Conservation (phyloP, 192 early-diverging fungal species). For the Gamsiella multidivaricata region DNA sequence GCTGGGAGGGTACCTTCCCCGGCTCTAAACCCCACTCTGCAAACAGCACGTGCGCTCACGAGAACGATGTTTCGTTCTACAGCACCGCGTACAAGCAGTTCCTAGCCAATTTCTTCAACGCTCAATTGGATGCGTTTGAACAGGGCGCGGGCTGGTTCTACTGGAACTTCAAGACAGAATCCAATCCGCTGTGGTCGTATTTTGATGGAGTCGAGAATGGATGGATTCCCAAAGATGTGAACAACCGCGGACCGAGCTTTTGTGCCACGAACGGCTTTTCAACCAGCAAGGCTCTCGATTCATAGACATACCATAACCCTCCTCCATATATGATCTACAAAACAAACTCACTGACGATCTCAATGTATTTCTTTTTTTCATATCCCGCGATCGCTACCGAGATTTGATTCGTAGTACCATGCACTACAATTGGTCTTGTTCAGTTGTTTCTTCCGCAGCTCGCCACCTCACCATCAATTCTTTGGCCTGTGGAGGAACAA, state of each 20-base stretch:
- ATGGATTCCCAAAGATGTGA: constrained; percentile 70
- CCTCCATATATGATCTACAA: too few relatives aligned
- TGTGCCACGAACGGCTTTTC: constrained; percentile 14
- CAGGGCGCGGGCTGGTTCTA: constrained; percentile 72
- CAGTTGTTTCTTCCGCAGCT: too few relatives aligned
- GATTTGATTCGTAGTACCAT: too few relatives aligned
- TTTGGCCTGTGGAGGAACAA: too few relatives aligned
- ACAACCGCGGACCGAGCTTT: constrained; percentile 34
- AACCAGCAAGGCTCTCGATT: neutral
- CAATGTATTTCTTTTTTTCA: too few relatives aligned
- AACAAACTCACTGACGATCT: too few relatives aligned
- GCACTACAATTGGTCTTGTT: too few relatives aligned
- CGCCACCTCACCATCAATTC: too few relatives aligned
- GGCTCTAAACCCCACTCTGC: constrained; percentile 54
- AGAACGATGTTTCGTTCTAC: constrained; percentile 60
- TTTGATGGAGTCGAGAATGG: constrained; percentile 71
- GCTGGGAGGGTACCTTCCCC: constrained; percentile 71
- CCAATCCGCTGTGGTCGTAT: constrained; percentile 79
- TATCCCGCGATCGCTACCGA: too few relatives aligned
- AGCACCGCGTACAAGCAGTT: constrained; percentile 57
- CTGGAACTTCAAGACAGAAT: constrained; percentile 80
- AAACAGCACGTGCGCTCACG: constrained; percentile 65
- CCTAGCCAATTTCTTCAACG: constrained; percentile 60
- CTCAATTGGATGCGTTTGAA: constrained; percentile 75
- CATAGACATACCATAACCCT: neutral